Base-by-base conservation (phyloP, 257 asterid genomes). In the Osmanthus fragrans region DNA sequence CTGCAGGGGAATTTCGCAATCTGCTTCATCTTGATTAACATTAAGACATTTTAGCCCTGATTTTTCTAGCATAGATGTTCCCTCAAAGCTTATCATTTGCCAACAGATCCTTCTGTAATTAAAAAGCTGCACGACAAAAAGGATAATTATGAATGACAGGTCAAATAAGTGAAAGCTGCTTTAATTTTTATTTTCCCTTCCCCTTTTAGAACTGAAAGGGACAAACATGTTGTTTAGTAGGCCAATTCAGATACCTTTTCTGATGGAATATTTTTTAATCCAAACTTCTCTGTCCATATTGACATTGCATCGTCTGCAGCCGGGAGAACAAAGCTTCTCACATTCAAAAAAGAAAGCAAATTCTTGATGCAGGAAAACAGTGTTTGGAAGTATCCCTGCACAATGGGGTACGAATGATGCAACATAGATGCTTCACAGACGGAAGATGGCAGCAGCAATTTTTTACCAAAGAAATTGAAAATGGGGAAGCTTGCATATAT, bases 271-370 rank as follows among this genome's bases (percentile, higher is more conserved):
- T 85, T 84, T 66, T 66, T 40, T 74, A 96, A 96, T 47, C 97
- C 96, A 88, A 96, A 96, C 87, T 92, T 93, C 36, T 93, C 83
- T 5, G 94, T 93, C 99, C 99, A 96, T 73, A 96, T 96, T 73
- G 97, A 87, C 78, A 87, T 89, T 34, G 97, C 98, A 80, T 89
- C 97, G 13, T 89, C 94, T 15, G 98, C 85, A 63, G 98, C 97
- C 29, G 99, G 99, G 82, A 96, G 98, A 71, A 96, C 96, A 73
- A 90, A 83, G 72, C 85, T 88, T 78, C 86, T 89, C 18, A 96
- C 88, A 19, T 87, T 84, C 88, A 96, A 77, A 79, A 83, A 90
- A 4, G 97, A 45, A 11, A 89, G 78, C 77, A 89, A 64, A 77
- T 89, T 86, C 86, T 89, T 91, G 18, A 89, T 81, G 85, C 91